phyloP scores from a whole-genome alignment of 495 filamentous ascomycete species.

The Daldinia concentrica region DNA sequence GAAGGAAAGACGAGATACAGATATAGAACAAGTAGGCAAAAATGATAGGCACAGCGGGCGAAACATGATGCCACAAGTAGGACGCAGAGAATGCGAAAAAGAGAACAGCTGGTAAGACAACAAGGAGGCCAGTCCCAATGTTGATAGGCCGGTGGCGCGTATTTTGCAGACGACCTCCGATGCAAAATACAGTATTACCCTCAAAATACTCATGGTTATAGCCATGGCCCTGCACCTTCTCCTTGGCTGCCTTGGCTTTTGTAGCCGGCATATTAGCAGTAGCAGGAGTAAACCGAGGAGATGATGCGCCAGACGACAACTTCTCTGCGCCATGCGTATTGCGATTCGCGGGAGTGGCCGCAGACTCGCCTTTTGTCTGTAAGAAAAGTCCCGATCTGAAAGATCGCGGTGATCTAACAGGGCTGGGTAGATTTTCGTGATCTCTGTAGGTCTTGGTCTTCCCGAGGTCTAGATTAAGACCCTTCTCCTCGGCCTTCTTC shows the following conservation, averaged over 20 bases:
- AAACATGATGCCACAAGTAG: slow-evolving; percentile 90
- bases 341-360: slow-evolving; percentile 59
- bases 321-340: slow-evolving; percentile 74
- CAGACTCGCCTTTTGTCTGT: slow-evolving; percentile 58
- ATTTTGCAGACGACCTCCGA: slow-evolving; percentile 86
- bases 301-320: slow-evolving; percentile 77
- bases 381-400: slow-evolving; percentile 74
- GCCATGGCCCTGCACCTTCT: slow-evolving; percentile 59
- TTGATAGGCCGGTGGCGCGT: slow-evolving; percentile 91
- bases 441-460: slow-evolving; percentile 58
- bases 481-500: slow-evolving; percentile 59
- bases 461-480: slow-evolving; percentile 66
- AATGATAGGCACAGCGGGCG: slow-evolving; percentile 88
- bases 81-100: slow-evolving; percentile 90
- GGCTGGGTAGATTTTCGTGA: slow-evolving; percentile 58
- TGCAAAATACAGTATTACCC: slow-evolving; percentile 90
- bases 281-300: slow-evolving; percentile 65
- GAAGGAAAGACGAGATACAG: slow-evolving; percentile 90
- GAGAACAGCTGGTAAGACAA: slow-evolving; percentile 77
- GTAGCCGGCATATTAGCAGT: slow-evolving; percentile 37
- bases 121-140: slow-evolving; percentile 80
- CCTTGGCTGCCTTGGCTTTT: slow-evolving; percentile 39
- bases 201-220: slow-evolving; percentile 90
- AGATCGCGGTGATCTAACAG: slow-evolving; percentile 74
- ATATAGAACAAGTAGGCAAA: slow-evolving; percentile 92